Percentiles rank a stretch among this genome's conserved stretches.
Evolutionary conservation across 495 filamentous ascomycete genomes (phyloP).

Genomic region (Xylaria sp.): DNA sequence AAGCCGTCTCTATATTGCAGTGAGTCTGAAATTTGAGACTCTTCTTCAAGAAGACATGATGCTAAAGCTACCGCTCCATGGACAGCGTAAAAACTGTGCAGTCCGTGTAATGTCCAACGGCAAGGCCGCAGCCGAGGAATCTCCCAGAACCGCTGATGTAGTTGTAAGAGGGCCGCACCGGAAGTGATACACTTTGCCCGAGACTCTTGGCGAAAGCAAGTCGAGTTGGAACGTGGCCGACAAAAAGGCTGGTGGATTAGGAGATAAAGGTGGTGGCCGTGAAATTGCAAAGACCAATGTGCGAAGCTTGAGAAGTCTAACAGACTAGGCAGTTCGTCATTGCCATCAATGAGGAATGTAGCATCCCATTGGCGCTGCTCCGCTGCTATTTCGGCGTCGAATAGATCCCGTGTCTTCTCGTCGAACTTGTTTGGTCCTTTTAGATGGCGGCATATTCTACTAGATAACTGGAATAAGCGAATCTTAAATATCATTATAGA

Average conservation of each 20-base stretch:
- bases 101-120: conserved; percentile 56
- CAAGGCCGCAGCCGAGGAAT: conserved; percentile 49
- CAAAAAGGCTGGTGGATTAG: conserved; percentile 54
- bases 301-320: conserved; percentile 50
- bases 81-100: conserved; percentile 51
- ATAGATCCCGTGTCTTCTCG: conserved; percentile 41
- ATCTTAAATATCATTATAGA: conserved; percentile 55
- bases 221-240: conserved; percentile 49
- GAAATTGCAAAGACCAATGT: conserved; percentile 56
- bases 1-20: conserved; percentile 18
- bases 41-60: conserved; percentile 20
- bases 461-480: conserved; percentile 50
- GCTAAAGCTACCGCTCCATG: conserved; percentile 31
- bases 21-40: conserved; percentile 12
- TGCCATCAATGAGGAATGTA: conserved; percentile 44
- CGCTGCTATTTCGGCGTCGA: conserved; percentile 47
- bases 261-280: conserved; percentile 56
- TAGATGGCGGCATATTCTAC: conserved; percentile 51
- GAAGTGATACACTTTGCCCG: conserved; percentile 53
- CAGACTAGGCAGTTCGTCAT: conserved; percentile 36
- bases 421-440: conserved; percentile 45
- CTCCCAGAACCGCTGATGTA: conserved; percentile 49
- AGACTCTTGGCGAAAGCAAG: conserved; percentile 50
- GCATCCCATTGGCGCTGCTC: conserved; percentile 49
- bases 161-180: conserved; percentile 50